A percentile compares a stretch with the other conserved stretches of the same genome.
phyloP scores from a whole-genome alignment of 2,329 filamentous ascomycete genomes.

The Paramyrothecium roridum region DNA sequence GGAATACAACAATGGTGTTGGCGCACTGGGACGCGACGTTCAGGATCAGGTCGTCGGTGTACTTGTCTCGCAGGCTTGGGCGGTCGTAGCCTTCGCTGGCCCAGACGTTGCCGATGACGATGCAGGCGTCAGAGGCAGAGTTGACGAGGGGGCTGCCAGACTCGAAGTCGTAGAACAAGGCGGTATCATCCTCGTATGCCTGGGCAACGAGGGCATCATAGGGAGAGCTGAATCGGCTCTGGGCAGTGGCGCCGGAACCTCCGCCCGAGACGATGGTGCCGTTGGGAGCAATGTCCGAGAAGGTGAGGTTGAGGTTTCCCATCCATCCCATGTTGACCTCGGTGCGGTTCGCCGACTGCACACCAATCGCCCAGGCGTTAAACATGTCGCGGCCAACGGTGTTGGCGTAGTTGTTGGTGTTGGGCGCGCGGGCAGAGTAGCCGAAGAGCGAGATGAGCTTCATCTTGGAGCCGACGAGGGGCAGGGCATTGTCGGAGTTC shows the following conservation, averaged over 20 bases:
- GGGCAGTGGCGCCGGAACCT: constrained; percentile 47
- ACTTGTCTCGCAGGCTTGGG: constrained; percentile 64
- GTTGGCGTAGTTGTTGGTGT: constrained; percentile 45
- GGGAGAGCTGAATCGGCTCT: constrained; percentile 34
- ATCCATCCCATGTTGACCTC: constrained; percentile 1
- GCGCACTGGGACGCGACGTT: constrained; percentile 58
- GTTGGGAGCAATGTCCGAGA: constrained; percentile 46
- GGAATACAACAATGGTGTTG: constrained; percentile 62
- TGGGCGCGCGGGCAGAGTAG: constrained; percentile 56
- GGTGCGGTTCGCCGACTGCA: constrained; percentile 1
- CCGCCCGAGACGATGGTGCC: constrained; percentile 52
- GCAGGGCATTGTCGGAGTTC: constrained; percentile 61
- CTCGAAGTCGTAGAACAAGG: constrained; percentile 34
- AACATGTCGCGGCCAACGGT: constrained; percentile 22
- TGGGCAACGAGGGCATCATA: constrained; percentile 1
- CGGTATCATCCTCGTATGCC: constrained; percentile 1
- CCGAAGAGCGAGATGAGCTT: constrained; percentile 58
- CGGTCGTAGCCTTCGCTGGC: constrained; percentile 74
- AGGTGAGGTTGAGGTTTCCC: constrained; percentile 40
- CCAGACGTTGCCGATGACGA: constrained; percentile 81
- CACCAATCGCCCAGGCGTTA: background rate
- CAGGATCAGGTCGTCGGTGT: constrained; percentile 55
- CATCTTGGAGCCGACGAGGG: constrained; percentile 43
- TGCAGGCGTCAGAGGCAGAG: constrained; percentile 54
- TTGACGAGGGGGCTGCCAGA: constrained; percentile 31